These are phyloP conservation scores for Atkinsonella hypoxylon DNA, from an alignment of 2,329 filamentous ascomycete species.

Conservation along the genomic window DNA sequence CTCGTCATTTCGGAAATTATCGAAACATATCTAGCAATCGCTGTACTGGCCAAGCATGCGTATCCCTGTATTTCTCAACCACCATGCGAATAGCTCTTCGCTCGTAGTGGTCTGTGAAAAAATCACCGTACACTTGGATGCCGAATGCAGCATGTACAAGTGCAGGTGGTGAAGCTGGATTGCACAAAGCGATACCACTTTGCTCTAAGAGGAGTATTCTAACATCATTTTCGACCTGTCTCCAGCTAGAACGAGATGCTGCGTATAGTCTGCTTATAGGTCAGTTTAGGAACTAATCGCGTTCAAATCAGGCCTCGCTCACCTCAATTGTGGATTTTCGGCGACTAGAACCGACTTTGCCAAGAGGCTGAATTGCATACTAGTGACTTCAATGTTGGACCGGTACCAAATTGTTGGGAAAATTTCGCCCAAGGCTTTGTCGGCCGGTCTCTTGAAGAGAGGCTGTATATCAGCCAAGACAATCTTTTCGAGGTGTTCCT, in stretches of 20 bases:
- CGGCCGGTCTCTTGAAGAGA: constrained; percentile 21
- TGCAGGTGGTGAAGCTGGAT: constrained; percentile 24
- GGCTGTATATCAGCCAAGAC: constrained; percentile 22
- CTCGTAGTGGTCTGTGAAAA: constrained; percentile 28
- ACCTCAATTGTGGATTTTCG: constrained; percentile 26
- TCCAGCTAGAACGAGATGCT: constrained; percentile 19
- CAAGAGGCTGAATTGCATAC: constrained; percentile 27
- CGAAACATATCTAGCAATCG: constrained; percentile 25
- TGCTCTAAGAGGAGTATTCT: constrained; percentile 25
- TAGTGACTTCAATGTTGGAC: constrained; percentile 27
- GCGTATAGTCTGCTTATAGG: constrained; percentile 4
- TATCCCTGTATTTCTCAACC: constrained; percentile 32
- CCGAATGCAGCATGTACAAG: constrained; percentile 27
- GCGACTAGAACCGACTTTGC: constrained; percentile 27
- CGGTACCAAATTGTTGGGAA: constrained; percentile 28
- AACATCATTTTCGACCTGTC: constrained; percentile 26
- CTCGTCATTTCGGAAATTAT: not conserved
- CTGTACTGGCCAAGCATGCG: constrained; percentile 27
- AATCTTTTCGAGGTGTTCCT: constrained; percentile 21
- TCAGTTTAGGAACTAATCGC: not conserved
- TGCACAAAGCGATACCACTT: constrained; percentile 28
- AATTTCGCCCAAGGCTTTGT: constrained; percentile 25
- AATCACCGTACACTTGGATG: constrained; percentile 30
- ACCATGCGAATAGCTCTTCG: constrained; percentile 24
- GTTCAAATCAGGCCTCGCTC: constrained; percentile 2